Conservation (phyloP, 2,329 filamentous ascomycete genomes). For the Talaromyces rugulosus region DNA sequence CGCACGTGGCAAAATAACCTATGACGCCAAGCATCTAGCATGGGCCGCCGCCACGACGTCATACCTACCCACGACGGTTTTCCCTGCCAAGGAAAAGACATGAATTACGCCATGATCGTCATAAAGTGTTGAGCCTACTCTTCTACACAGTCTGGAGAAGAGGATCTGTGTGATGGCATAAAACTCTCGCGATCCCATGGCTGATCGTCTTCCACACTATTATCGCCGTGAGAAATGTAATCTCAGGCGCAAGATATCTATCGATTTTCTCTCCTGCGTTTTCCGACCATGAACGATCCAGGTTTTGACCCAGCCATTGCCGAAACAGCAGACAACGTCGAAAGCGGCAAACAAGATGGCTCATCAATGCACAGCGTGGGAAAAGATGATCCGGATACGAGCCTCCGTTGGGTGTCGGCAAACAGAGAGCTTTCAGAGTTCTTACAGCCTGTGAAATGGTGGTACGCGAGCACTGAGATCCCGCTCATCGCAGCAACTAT, state of each 20-base stretch:
- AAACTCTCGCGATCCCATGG: not conserved
- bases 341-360: constrained; percentile 35
- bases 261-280: not conserved
- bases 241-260: not conserved
- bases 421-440: constrained; percentile 21
- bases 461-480: constrained; percentile 58
- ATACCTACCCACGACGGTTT: not conserved
- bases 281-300: constrained; percentile 47
- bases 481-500: constrained; percentile 55
- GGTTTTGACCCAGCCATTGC: constrained; percentile 49
- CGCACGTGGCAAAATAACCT: not conserved
- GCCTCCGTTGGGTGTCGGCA: constrained; percentile 5
- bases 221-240: not conserved
- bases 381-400: constrained; percentile 27
- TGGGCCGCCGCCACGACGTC: not conserved
- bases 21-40: not conserved
- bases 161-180: not conserved
- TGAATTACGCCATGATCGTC: not conserved
- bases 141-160: not conserved
- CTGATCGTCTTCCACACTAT: not conserved
- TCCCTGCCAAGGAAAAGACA: not conserved
- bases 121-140: not conserved
- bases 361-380: constrained; percentile 25
- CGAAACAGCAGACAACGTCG: constrained; percentile 37
- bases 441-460: constrained; percentile 46